Base-by-base conservation (phyloP, 2,329 filamentous ascomycete genomes). In the Penicillium corylophilum region DNA sequence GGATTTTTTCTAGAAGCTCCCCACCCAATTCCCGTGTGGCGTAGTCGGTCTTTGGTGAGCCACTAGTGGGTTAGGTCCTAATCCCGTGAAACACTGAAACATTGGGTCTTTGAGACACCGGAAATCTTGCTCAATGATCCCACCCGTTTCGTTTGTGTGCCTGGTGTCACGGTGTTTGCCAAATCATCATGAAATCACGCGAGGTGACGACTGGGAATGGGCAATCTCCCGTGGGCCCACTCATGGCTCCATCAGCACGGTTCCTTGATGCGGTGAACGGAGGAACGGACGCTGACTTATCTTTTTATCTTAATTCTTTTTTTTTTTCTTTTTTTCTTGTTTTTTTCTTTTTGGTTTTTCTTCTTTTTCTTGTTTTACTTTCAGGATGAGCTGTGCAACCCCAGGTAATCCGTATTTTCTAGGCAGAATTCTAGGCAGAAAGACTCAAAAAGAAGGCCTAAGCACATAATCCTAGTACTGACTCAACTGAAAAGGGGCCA, bases 181-280 rank as follows among this genome's bases (percentile, higher is more conserved):
- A 44, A 53, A 55, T 60, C 54, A 56, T 53, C 56, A 58, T 59
- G 56, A 62, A 61, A 63, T 57, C 59, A 61, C 53, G 54, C 56
- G 57, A 61, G 50, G 56, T 61, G 55, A 56, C 59, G 55, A 59
- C 56, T 59, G 44, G 54, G 39, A 55, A 60, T 54, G 53, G 60
- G 54, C 59, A 61, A 63, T 64, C 60, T 61, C 61, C 61, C 60
- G 56, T 57, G 54, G 61, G 40, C 57, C 60, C 60, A 63, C 60
- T 43, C 22, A 31, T 36, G 57, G 39, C 57, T 62, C 60, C 60
- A 62, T 62, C 51, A 46, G 46, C 51, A 50, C 51, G 54, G 50
- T 57, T 55, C 50, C 49, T 61, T 31, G 53, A 60, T 62, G 53
- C 59, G 59, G 59, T 60, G 60, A 60, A 31, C 44, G 39, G 39